These are phyloP conservation scores for Viridothelium virens DNA, from an alignment of 495 filamentous ascomycete species.

Conservation along the genomic window DNA sequence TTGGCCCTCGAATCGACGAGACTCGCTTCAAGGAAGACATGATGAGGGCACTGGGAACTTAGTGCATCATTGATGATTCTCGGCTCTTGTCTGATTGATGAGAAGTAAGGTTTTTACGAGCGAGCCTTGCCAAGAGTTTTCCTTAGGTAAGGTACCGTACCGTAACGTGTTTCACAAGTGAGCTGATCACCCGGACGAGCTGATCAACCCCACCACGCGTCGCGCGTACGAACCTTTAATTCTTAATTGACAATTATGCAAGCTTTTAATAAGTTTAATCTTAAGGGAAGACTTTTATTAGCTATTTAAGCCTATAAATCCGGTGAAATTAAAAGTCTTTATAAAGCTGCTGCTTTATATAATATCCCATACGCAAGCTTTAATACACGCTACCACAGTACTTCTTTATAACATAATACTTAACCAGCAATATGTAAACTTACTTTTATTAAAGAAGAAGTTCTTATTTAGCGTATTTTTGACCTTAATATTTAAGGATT, in stretches of 20 bases:
- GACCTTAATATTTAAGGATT: conserved; percentile 32
- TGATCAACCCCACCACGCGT: too few relatives aligned
- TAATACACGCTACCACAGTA: conserved; percentile 12
- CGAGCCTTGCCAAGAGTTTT: too few relatives aligned
- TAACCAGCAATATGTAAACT: conserved; percentile 28
- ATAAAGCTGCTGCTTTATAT: conserved; percentile 18
- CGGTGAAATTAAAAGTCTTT: conserved; percentile 1
- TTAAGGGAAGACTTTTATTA: conserved; percentile 19
- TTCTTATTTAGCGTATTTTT: conserved; percentile 36
- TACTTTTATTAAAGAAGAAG: conserved; percentile 25
- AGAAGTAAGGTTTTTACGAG: too few relatives aligned
- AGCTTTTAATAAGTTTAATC: conserved; percentile 6
- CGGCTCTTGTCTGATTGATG: too few relatives aligned
- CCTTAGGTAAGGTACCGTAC: too few relatives aligned
- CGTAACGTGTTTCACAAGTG: too few relatives aligned
- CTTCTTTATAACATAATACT: conserved; percentile 16
- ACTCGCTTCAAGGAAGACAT: too few relatives aligned
- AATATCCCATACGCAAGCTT: background rate
- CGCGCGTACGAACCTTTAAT: too few relatives aligned
- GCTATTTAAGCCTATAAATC: conserved; percentile 18
- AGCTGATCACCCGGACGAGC: too few relatives aligned
- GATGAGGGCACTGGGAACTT: too few relatives aligned
- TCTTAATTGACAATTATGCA: too few relatives aligned
- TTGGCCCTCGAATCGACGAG: background rate
- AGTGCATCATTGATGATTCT: too few relatives aligned